Base-by-base conservation (phyloP, 768 basidiomycete genomes). In the Termitomyces sp. region DNA sequence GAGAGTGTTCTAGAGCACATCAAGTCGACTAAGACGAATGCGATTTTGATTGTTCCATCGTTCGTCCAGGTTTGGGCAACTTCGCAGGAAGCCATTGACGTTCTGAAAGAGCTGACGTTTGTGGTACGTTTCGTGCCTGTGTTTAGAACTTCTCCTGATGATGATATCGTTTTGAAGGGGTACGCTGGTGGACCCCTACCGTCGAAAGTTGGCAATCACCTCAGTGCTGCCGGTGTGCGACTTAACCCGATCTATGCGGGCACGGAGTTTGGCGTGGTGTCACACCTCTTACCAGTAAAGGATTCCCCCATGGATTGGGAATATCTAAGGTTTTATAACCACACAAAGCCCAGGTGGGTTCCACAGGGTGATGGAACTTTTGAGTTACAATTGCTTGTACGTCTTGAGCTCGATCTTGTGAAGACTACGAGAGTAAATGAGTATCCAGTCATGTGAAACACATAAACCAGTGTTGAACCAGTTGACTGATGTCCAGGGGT, bases 1-100 rank as follows among this genome's bases (percentile, higher is more conserved):
- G 67, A 74, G 3, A 77, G 73, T 55, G 63, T 75, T 25, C 36
- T 78, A 4, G 66, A 72, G 4, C 65, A 68, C 25, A 56, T 70
- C 1, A 67, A 66, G 14, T 55, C 55, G 11, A 70, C 66, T 0
- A 56, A 67, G 5, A 68, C 66, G 20, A 68, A 68, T 17, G 20
- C 52, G 3, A 36, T 77, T 0, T 57, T 70, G 42, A 67, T 61
- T 0, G 67, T 77, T 9, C 76, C 77, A 0, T 12, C 70, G 1
- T 63, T 75, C 25, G 57, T 77, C 0, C 66, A 73, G 50, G 61
- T 64, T 38, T 74, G 76, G 71, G 64, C 65, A 1, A 40, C 42
- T 0, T 71, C 71, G 0, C 57, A 68, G 0, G 68, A 67, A 5
- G 62, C 67, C 4, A 31, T 76, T 2, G 64, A 69, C 1, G 38